Evolutionary conservation across 176 grass and related monocot genomes (phyloP).

Genomic region (Dactylis glomerata): DNA sequence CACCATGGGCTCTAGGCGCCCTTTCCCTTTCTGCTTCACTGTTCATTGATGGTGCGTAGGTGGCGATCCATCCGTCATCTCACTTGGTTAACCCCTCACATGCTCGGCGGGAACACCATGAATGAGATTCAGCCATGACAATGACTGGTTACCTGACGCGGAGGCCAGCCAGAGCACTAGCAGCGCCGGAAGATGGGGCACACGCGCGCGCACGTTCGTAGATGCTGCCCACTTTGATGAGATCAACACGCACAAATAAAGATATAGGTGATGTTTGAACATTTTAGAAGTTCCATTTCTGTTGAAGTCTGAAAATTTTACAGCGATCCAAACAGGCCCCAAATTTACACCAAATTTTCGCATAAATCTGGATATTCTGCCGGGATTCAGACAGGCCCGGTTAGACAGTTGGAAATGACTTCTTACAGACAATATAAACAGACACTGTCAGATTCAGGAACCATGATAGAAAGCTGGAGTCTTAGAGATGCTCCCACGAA

Average conservation of each 20-base stretch:
- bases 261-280: no score
- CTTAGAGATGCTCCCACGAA: neutral
- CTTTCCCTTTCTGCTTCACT: neutral
- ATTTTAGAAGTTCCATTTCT: neutral
- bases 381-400: neutral
- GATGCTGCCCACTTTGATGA: neutral
- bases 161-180: neutral
- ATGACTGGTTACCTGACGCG: constrained; percentile 7
- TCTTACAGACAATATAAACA: neutral
- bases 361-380: neutral
- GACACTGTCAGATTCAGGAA: neutral
- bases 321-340: no score
- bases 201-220: neutral
- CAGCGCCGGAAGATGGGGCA: neutral
- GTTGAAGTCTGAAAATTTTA: no score
- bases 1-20: neutral
- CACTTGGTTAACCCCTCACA: neutral
- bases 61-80: constrained; percentile 11
- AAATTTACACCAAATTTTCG: neutral
- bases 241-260: neutral
- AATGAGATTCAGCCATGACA: neutral
- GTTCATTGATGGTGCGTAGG: neutral
- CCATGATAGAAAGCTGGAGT: neutral
- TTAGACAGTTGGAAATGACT: neutral
- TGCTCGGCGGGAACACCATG: neutral